Evolutionary conservation across 208 protist species (phyloP), one percentile per base, ranked within the genome.

Genomic region (Trypanosoma conorhini): DNA sequence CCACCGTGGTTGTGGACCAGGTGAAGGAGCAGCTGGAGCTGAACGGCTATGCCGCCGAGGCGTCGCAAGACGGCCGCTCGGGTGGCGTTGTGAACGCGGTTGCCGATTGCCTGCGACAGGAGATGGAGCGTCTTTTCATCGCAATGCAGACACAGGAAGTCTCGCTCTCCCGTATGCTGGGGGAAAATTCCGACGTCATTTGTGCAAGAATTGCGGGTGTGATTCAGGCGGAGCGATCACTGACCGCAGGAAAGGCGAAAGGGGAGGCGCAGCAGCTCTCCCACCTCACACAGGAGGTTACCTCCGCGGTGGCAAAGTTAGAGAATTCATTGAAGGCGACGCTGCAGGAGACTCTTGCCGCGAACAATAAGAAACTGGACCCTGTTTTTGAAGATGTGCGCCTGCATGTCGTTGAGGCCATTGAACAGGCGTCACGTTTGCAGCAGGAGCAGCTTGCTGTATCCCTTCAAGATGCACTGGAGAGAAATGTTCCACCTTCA

Each of bases 391-490:
- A 71, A 26, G 70, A 77, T 28, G 0, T 84, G 33, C 70, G 67
- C 30, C 56, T 58, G n/a, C 76, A 70, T 46, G 62, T 91, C 24
- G 67, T 82, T 48, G 72, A 76, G 44, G 82, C 83, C 15, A 79
- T 91, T 35, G 76, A 88, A 59, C 74, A 80, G 58, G 73, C 83
- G 5, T 73, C 81, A 22, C 70, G 64, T 15, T 42, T 75, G 40
- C 85, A 94, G 60, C 83, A 88, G 57, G 83, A 88, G 62, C 65
- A 69, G n/a, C 46, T 94, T 44, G 50, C 60, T 33, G 69, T 58
- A 31, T 54, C 81, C 1, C 38, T 92, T 26, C 65, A 73, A 24
- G 82, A 86, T 19, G 50, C 81, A 51, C 24, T 92, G 0, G 67
- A 26, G n/a, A 69, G 7, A 59, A 77, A 12, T 3, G 15, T 50